Evolutionary conservation across 805 yeast genomes (phyloP), one percentile per base, ranked within the genome.

Genomic region (Ogataea nonfermentans): DNA sequence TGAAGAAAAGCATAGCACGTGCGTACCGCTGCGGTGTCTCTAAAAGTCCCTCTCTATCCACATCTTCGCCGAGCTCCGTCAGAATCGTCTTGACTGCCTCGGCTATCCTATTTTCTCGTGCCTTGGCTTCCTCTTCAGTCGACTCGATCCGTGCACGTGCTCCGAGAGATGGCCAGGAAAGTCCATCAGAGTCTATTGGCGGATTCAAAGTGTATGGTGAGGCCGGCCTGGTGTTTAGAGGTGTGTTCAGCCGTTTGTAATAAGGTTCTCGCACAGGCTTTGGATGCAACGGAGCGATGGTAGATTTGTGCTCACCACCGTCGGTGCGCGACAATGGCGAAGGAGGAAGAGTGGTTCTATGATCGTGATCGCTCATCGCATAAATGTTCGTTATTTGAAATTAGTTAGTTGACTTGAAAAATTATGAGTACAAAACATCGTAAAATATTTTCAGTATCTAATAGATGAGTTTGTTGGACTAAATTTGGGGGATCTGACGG

Each of bases 21-120:
- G 99, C 99, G 62, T 90, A 93, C 49, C 99, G 69, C 56, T 87
- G 91, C 1, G 99, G 99, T 1, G 99, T 93, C 57, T 89, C 96
- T 53, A 84, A 63, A 9, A 93, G 67, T 1, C 99, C 99, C 59
- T 89, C 96, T 50, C 99, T 73, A 14, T 71, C 70, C 1, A 81
- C 79, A 56, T 93, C 97, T 63, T 93, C 99, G 23, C 99, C 99
- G 24, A 93, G 66, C 59, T 93, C 97, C 4, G 73, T 63, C 47
- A 93, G 66, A 43, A 89, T 81, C 10, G 81, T 74, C 50, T 76
- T 76, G 11, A 91, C 95, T 0, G 98, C 98, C 22, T 60, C 80
- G 5, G 96, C 89, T 32, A 91, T 91, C 44, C 96, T 74, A 31
- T 62, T 47, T 51, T 85, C 86, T 46, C 97, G 74, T 2, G 73